Evolutionary conservation across 1,284 basidiomycete genomes (phyloP), one percentile per base, ranked within the genome.

Genomic region (Leccinum pachyderme): DNA sequence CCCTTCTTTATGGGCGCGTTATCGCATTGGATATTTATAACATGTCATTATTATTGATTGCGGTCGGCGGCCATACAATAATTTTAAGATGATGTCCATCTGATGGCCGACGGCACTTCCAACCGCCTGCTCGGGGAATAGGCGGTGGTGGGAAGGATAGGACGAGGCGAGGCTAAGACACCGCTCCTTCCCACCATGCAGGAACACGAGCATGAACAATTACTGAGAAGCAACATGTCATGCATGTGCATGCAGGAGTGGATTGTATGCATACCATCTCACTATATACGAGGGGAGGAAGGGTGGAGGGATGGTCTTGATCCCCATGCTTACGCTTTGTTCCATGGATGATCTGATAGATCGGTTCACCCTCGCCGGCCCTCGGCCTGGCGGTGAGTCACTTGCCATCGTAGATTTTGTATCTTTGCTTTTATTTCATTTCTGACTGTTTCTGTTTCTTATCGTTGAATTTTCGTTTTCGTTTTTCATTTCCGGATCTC

Each of bases 41-140:
- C 43, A 9, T 18, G 39, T 41, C 9, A 24, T 25, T 48, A 64
- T 49, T 37, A 48, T 32, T 76, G 77, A 77, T 79, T 70, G 73
- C 72, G 55, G 74, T 75, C 43, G 64, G 71, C 44, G 68, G 63
- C 53, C 48, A 55, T 24, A 52, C 57, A 32, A 27, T 41, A 27
- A 27, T 8, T 45, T 45, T n/a, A 27, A 22, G 41, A 33, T 39
- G 50, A 47, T 52, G 47, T 39, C 11, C 43, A 37, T 39, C 12
- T 43, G 49, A 50, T 37, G 49, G 52, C 29, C 54, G 53, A 47
- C 47, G 24, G 47, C 51, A 51, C 39, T 35, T 27, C 47, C 27
- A 33, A 53, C 47, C 18, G 37, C 48, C 39, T 27, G 25, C 25
- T 45, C 53, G 39, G 62, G 52, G 47, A 49, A 55, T n/a, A 18